These are phyloP conservation scores for Fusarium buharicum DNA, from an alignment of 2,329 filamentous ascomycete genomes.

Conservation along the genomic window DNA sequence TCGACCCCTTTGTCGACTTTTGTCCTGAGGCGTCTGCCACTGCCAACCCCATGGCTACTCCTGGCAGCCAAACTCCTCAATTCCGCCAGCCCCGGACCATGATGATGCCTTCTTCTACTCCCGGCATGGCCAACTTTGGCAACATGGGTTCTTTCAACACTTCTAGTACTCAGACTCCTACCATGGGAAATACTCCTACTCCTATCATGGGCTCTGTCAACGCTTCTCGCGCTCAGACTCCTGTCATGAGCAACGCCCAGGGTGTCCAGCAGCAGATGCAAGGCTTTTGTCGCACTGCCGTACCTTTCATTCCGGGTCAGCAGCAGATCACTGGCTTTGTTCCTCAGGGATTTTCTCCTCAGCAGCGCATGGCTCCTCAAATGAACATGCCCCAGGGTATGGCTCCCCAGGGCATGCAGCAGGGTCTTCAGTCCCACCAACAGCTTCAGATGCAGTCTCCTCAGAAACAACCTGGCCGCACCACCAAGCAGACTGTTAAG, in stretches of 20 bases:
- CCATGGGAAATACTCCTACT: background rate
- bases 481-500: background rate
- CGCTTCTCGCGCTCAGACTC: too few relatives aligned
- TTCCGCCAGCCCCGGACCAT: background rate
- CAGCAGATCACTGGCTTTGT: background rate
- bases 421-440: background rate
- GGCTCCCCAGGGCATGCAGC: background rate
- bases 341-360: background rate
- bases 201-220: too few relatives aligned
- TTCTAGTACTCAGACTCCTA: background rate
- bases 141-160: background rate
- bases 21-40: background rate
- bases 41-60: background rate
- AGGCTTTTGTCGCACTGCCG: background rate
- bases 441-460: background rate
- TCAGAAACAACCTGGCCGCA: background rate
- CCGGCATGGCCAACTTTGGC: background rate
- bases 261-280: background rate
- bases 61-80: background rate
- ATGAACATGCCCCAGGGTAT: background rate
- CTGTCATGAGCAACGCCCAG: background rate
- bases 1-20: too few relatives aligned
- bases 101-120: background rate
- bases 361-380: background rate
- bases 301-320: conserved; percentile 3